Conservation (phyloP, 371 early-diverging fungal genomes). For the Mucor circinelloides region DNA sequence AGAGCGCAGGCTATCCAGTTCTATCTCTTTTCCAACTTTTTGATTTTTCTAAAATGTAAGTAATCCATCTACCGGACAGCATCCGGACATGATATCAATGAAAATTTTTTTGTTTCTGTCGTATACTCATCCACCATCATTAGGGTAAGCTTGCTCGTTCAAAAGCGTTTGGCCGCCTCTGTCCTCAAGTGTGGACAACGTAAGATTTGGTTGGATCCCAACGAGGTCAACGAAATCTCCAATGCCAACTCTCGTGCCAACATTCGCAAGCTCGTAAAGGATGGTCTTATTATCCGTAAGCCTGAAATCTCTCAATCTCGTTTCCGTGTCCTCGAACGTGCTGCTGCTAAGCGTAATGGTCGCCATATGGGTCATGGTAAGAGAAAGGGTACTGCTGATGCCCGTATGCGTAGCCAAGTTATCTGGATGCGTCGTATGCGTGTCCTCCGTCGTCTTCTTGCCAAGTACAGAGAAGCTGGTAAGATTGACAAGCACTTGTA, state of each 20-base stretch:
- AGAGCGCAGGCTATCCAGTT: not conserved
- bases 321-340: conserved; percentile 93
- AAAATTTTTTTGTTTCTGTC: not conserved
- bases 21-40: conserved; percentile 1
- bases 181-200: conserved; percentile 99
- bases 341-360: conserved; percentile 97
- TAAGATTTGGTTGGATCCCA: conserved; percentile 99
- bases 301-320: conserved; percentile 93
- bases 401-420: conserved; percentile 96
- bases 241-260: conserved; percentile 96
- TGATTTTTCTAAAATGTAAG: conserved; percentile 4
- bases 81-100: not conserved
- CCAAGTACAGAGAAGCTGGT: conserved; percentile 97
- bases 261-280: conserved; percentile 97
- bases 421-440: conserved; percentile 99
- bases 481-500: conserved; percentile 99
- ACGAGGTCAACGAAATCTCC: conserved; percentile 93
- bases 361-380: conserved; percentile 99
- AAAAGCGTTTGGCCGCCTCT: conserved; percentile 97
- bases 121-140: not conserved
- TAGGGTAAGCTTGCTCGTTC: conserved; percentile 83
- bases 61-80: not conserved
- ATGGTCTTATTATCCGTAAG: conserved; percentile 98
- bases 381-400: conserved; percentile 99
- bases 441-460: conserved; percentile 96